Evolutionary conservation across 345 rosid genomes (phyloP), one percentile per base, ranked within the genome.

Genomic region (Conringia planisiliqua): DNA sequence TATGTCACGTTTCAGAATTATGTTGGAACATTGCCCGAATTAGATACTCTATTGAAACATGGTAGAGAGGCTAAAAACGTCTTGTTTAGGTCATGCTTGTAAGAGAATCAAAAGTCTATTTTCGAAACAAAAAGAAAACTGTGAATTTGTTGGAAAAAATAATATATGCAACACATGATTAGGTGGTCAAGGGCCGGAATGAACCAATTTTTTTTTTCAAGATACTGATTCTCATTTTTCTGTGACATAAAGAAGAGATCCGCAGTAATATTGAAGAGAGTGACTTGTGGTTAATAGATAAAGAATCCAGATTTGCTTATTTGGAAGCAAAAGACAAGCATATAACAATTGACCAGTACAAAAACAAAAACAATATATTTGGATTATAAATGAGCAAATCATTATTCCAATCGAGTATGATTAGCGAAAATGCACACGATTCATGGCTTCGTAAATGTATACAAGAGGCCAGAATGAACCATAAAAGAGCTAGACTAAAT

Each of bases 11-110:
- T 70, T 62, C 66, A 36, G 71, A 70, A 12, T 50, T 61, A 3
- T 68, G 55, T 51, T 75, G 56, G 51, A 32, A 55, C 16, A 70
- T 63, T 62, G n/a, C 76, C 75, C 29, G 29, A 70, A 76, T 33
- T 62, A 51, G 74, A 39, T 50, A 75, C 57, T 68, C 73, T 68
- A 39, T 40, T 22, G 29, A 40, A 51, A 60, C 68, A 22, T 75
- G 18, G 40, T 74, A 44, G 73, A 74, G 40, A 67, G 55, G 63
- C 68, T 39, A 50, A 7, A 68, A 67, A n/a, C 48, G 64, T 35
- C n/a, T 43, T 73, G 65, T 33, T 42, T 46, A 56, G 4, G 10
- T 38, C 38, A 72, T 62, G 14, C 51, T 26, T 66, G 44, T 58
- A 43, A 39, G 46, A 59, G 27, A 67, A 59, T 68, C 17, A 67